These are phyloP conservation scores for Nasturtium officinale DNA, from an alignment of 345 rosid genomes.

Conservation along the genomic window DNA sequence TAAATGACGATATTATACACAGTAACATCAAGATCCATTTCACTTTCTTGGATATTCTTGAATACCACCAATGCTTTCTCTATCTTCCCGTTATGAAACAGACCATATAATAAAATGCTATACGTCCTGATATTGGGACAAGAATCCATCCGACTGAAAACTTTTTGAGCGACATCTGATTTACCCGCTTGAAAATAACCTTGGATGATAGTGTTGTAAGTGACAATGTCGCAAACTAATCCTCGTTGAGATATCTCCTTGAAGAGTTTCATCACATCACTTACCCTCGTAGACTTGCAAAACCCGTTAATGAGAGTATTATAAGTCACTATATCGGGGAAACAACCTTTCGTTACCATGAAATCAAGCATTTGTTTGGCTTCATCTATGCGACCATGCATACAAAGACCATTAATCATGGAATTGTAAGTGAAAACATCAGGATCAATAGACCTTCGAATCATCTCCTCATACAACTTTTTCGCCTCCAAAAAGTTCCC, in stretches of 20 bases:
- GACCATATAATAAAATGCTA: conserved; percentile 42
- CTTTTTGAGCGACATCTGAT: conserved; percentile 27
- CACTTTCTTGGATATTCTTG: conserved; percentile 32
- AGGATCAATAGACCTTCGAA: conserved; percentile 17
- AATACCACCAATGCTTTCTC: conserved; percentile 40
- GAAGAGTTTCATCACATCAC: conserved; percentile 38
- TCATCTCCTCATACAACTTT: conserved; percentile 32
- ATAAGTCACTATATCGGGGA: conserved; percentile 38
- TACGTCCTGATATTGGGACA: conserved; percentile 34
- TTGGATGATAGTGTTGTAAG: conserved; percentile 44
- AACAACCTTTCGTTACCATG: conserved; percentile 32
- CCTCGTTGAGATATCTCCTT: conserved; percentile 37
- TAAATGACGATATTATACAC: conserved; percentile 38
- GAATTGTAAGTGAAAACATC: conserved; percentile 31
- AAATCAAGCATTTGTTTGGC: conserved; percentile 31
- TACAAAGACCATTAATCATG: conserved; percentile 36
- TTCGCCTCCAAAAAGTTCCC: conserved; percentile 28
- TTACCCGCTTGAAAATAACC: conserved; percentile 39
- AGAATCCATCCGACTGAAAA: conserved; percentile 39
- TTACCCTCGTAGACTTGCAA: conserved; percentile 40
- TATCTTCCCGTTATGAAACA: conserved; percentile 36
- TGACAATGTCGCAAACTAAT: conserved; percentile 27
- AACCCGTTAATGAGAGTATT: conserved; percentile 45
- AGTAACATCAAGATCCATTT: conserved; percentile 26
- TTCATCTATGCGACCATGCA: conserved; percentile 30